phyloP scores from a whole-genome alignment of 2,329 filamentous ascomycete species.

The Beauveria rudraprayagi region DNA sequence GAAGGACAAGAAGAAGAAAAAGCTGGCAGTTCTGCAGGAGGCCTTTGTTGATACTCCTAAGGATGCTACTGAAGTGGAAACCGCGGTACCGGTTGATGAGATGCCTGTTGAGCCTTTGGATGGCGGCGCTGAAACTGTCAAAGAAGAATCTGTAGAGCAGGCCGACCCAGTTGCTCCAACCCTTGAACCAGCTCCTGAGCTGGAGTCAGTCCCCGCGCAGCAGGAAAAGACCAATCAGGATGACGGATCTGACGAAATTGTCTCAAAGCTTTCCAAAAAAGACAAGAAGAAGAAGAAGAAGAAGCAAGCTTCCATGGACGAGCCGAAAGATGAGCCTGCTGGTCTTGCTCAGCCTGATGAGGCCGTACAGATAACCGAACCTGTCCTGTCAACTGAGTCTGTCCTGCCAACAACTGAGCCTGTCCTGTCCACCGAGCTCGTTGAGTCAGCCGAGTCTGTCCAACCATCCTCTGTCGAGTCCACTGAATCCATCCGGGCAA shows the following conservation, averaged over 20 bases:
- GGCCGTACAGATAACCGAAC: not conserved
- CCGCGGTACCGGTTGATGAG: not conserved
- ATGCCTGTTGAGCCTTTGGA: not conserved
- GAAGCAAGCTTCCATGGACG: not conserved
- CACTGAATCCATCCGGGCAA: too few relatives aligned
- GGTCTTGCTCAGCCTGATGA: not conserved
- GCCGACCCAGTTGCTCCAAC: not conserved
- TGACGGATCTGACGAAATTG: slow-evolving; percentile 24
- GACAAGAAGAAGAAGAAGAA: slow-evolving; percentile 25
- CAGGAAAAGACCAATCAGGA: slow-evolving; percentile 14
- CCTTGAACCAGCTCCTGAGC: not conserved
- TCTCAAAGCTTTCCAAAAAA: slow-evolving; percentile 22
- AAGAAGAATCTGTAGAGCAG: not conserved
- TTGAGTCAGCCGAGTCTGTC: not conserved
- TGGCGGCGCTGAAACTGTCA: not conserved
- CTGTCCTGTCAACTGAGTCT: not conserved
- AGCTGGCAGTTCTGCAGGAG: slow-evolving; percentile 19
- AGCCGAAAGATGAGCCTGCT: not conserved
- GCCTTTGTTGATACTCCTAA: not conserved
- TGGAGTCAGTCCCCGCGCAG: slow-evolving; percentile 8
- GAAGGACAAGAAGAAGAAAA: slow-evolving; percentile 29
- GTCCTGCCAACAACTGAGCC: not conserved
- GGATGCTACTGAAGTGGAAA: slow-evolving; percentile 13
- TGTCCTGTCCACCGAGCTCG: not conserved
- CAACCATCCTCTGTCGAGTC: not conserved